Evolutionary conservation across 345 rosid genomes (phyloP).

Genomic region (Brassica cretica): DNA sequence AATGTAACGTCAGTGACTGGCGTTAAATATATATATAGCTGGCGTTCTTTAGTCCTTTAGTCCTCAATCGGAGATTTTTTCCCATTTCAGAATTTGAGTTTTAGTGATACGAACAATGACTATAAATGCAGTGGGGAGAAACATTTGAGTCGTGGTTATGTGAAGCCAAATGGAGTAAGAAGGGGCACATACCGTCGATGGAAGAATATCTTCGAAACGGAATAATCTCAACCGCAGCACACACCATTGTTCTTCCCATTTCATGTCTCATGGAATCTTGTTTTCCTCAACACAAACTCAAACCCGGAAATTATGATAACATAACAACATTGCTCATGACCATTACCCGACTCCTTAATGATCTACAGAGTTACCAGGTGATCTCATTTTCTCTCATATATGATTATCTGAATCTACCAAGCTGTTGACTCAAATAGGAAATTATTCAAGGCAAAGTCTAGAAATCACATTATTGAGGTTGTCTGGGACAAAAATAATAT

Average conservation of each 20-base stretch:
- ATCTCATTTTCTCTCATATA: not conserved
- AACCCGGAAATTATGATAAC: constrained; percentile 39
- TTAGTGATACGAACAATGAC: not conserved
- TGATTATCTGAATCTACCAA: not conserved
- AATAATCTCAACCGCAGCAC: constrained; percentile 51
- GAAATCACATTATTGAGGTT: not conserved
- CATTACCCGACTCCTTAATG: constrained; percentile 55
- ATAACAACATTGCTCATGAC: constrained; percentile 54
- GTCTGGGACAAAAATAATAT: not conserved
- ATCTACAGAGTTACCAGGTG: constrained; percentile 56
- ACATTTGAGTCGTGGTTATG: constrained; percentile 61
- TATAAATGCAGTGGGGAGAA: constrained; percentile 54
- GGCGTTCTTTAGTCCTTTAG: not conserved
- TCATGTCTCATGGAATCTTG: constrained; percentile 34
- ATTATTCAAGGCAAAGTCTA: not conserved
- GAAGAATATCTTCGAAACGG: constrained; percentile 54
- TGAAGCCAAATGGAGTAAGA: constrained; percentile 64
- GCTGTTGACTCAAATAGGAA: not conserved
- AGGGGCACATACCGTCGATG: constrained; percentile 34
- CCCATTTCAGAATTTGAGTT: not conserved
- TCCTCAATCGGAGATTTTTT: not conserved
- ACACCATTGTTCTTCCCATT: constrained; percentile 48
- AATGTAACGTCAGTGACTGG: too few relatives aligned
- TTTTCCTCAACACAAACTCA: constrained; percentile 33
- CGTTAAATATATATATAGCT: not conserved